Percentiles rank a stretch among this genome's conserved stretches.
Evolutionary conservation across 139 green algal species (phyloP).

Genomic region (Auxenochlorella pyrenoidosa): DNA sequence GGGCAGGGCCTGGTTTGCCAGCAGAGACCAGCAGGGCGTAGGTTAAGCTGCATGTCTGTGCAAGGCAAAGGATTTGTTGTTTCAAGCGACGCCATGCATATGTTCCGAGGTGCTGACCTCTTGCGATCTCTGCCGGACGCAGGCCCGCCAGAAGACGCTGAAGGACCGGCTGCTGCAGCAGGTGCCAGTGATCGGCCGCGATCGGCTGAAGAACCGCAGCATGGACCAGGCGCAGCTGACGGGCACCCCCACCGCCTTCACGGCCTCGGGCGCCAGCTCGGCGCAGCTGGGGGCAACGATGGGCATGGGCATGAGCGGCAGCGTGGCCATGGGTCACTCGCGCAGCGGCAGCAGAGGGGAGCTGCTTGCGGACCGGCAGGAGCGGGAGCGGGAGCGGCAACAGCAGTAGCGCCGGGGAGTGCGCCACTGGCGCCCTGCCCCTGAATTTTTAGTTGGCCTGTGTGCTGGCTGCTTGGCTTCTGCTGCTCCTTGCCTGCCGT

Average conservation of each 20-base stretch:
- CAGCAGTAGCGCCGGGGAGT: background rate
- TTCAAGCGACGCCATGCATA: too few species aligned
- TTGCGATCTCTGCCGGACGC: too few species aligned
- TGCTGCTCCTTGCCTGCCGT: too few species aligned
- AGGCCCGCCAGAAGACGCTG: slow-evolving; percentile 39
- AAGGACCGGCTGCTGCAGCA: slow-evolving; percentile 41
- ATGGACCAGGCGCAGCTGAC: slow-evolving; percentile 8
- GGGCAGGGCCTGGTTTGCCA: too few species aligned
- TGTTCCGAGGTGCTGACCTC: too few species aligned
- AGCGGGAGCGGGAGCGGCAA: background rate
- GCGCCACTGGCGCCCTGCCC: too few species aligned
- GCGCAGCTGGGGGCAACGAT: background rate
- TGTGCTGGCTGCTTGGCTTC: too few species aligned
- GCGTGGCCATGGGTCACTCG: background rate
- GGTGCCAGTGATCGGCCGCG: slow-evolving; percentile 45
- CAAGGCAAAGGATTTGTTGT: too few species aligned
- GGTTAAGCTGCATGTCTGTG: too few species aligned
- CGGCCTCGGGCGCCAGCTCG: background rate
- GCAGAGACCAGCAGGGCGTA: too few species aligned
- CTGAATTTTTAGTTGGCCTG: too few species aligned
- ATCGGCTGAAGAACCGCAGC: slow-evolving; percentile 34
- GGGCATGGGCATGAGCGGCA: background rate
- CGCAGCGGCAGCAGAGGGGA: slow-evolving; percentile 25
- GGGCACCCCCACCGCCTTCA: slow-evolving; percentile 2
- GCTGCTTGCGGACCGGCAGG: background rate